These are phyloP conservation scores for Venturia aucupariae DNA, from an alignment of 2,329 filamentous ascomycete species.

Conservation along the genomic window DNA sequence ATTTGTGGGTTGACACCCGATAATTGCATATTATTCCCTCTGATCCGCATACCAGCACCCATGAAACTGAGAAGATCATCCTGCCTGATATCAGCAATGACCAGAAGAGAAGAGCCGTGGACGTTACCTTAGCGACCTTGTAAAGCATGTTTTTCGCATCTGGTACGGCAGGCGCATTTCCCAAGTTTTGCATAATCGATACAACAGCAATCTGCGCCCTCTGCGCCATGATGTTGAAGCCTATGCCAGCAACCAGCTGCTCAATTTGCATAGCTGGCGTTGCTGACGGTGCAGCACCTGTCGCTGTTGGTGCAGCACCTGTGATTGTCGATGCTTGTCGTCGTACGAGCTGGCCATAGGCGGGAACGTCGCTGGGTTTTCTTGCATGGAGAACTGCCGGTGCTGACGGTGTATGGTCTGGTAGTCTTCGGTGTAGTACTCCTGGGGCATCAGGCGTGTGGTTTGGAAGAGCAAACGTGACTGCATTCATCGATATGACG, in stretches of 20 bases:
- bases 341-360: neutral
- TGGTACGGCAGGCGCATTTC: neutral
- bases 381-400: neutral
- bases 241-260: conserved; percentile 11
- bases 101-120: no score
- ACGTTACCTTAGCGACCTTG: conserved; percentile 3
- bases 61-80: conserved; percentile 13
- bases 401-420: neutral
- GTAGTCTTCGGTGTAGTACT: neutral
- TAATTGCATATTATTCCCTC: conserved; percentile 12
- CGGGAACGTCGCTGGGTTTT: neutral
- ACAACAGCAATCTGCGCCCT: conserved; percentile 6
- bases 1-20: conserved; percentile 10
- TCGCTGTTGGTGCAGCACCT: neutral
- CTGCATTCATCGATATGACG: neutral
- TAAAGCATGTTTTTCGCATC: conserved; percentile 4
- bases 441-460: neutral
- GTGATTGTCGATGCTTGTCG: neutral
- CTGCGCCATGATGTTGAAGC: conserved; percentile 11
- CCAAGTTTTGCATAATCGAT: conserved; percentile 5
- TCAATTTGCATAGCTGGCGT: conserved; percentile 7
- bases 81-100: neutral
- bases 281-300: neutral
- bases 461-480: neutral
- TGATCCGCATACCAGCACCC: conserved; percentile 2